These are phyloP conservation scores for Bocquillonia castaneifolia DNA, from an alignment of 441 rosid species.

Conservation along the genomic window DNA sequence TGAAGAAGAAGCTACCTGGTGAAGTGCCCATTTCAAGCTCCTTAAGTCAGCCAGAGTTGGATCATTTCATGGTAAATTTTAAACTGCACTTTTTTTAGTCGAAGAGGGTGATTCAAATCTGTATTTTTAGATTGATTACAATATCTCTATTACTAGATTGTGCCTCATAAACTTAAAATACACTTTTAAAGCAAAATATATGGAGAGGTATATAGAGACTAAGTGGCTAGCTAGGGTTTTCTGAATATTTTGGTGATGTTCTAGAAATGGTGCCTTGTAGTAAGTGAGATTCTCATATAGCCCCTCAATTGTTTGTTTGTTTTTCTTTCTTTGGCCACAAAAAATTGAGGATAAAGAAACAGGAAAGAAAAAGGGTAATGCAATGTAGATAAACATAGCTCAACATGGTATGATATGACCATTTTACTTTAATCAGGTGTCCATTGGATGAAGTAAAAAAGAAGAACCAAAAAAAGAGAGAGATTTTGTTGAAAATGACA, in stretches of 20 bases:
- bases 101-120: too few relatives aligned
- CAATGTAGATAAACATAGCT: background rate
- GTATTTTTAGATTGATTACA: too few relatives aligned
- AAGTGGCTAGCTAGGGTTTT: too few relatives aligned
- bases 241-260: too few relatives aligned
- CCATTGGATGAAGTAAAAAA: background rate
- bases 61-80: constrained; percentile 41
- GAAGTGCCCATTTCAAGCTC: constrained; percentile 20
- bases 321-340: background rate
- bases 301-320: background rate
- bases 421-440: background rate
- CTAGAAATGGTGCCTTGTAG: background rate
- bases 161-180: too few relatives aligned
- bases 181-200: too few relatives aligned
- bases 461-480: background rate
- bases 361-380: background rate
- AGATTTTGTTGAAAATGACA: constrained; percentile 8
- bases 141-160: background rate
- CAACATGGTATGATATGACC: constrained; percentile 12
- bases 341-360: background rate
- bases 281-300: background rate
- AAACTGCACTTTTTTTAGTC: background rate
- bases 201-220: too few relatives aligned
- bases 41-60: constrained; percentile 36
- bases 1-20: constrained; percentile 18